Conservation (phyloP, 192 early-diverging fungal species). For the Lobosporangium transversale region DNA sequence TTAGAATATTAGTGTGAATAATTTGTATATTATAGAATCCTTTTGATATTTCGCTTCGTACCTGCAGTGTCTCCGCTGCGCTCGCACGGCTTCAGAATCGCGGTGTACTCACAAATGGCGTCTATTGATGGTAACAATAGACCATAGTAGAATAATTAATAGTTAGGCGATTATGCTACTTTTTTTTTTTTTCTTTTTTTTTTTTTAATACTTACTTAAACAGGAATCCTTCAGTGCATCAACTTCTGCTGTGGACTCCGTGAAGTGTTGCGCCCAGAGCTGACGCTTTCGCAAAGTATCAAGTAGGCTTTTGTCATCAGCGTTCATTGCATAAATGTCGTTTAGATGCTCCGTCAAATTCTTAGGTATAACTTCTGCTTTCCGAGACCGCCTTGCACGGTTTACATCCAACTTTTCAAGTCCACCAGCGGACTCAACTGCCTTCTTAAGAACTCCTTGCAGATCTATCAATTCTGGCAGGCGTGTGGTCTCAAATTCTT, state of each 20-base stretch:
- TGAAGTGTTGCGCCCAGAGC: slow-evolving; percentile 17
- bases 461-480: slow-evolving; percentile 12
- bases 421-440: slow-evolving; percentile 15
- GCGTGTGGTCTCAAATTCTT: slow-evolving; percentile 22
- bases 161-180: not conserved
- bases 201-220: slow-evolving; percentile 10
- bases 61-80: slow-evolving; percentile 29
- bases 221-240: slow-evolving; percentile 13
- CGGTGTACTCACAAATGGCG: slow-evolving; percentile 16
- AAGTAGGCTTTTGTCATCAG: slow-evolving; percentile 19
- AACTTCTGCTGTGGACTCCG: slow-evolving; percentile 16
- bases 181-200: not conserved
- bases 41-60: not conserved
- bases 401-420: slow-evolving; percentile 12
- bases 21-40: not conserved
- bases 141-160: not conserved
- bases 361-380: slow-evolving; percentile 7
- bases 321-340: slow-evolving; percentile 15
- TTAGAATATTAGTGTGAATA: not conserved
- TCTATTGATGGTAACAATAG: slow-evolving; percentile 8
- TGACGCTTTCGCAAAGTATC: slow-evolving; percentile 28
- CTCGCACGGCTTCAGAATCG: slow-evolving; percentile 14
- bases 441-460: slow-evolving; percentile 6
- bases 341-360: slow-evolving; percentile 9
- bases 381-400: slow-evolving; percentile 10